phyloP scores from a whole-genome alignment of 441 rosid species.

The Adansonia rubrostipa region DNA sequence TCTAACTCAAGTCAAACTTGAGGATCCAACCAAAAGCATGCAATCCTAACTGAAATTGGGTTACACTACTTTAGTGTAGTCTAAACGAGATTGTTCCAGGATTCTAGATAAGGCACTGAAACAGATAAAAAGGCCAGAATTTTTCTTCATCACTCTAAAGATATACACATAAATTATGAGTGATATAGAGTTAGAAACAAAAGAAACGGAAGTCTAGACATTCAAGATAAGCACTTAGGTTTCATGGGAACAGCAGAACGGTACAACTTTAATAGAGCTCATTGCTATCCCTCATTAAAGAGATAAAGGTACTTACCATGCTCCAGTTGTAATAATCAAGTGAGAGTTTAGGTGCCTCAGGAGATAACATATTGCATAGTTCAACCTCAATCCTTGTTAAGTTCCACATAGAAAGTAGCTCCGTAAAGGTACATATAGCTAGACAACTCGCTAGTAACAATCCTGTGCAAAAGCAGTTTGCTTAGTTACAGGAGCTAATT shows the following conservation, averaged over 20 bases:
- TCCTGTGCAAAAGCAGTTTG: conserved; percentile 56
- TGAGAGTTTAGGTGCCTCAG: conserved; percentile 88
- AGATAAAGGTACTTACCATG: conserved; percentile 64
- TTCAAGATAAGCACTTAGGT: neutral
- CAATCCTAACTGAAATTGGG: neutral
- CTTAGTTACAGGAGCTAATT: neutral
- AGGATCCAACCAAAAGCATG: neutral
- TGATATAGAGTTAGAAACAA: neutral
- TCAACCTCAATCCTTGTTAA: conserved; percentile 96
- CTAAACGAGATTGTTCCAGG: neutral
- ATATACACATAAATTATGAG: neutral
- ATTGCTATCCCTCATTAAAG: neutral
- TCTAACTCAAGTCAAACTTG: neutral
- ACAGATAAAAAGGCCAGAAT: neutral
- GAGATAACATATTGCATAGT: conserved; percentile 92
- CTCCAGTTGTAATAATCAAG: conserved; percentile 96
- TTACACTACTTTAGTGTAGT: neutral
- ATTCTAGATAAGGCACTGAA: neutral
- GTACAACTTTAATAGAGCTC: neutral
- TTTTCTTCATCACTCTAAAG: neutral
- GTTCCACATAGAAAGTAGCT: conserved; percentile 98
- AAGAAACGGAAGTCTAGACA: neutral
- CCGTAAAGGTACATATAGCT: conserved; percentile 68
- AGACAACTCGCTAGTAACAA: conserved; percentile 71
- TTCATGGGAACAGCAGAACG: conserved; percentile 5